Base-by-base conservation (phyloP, 2,329 filamentous ascomycete genomes). In the Fusarium foetens region DNA sequence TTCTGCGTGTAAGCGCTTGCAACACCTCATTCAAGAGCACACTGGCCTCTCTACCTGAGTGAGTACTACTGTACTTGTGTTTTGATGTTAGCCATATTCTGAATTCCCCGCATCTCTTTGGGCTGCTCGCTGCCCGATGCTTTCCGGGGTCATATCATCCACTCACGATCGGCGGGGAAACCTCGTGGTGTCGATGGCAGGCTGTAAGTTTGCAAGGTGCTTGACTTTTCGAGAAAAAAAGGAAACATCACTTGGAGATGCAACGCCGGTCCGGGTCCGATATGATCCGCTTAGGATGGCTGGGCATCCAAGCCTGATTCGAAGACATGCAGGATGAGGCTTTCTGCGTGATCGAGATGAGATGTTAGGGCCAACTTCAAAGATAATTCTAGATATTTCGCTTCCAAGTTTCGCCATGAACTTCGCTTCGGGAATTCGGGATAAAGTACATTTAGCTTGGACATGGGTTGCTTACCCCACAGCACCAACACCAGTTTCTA, bases 401-500 rank as follows among this genome's bases (percentile, higher is more conserved):
- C 35, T 51, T 39, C 41, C 27, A 35, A 25, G n/a, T 19, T 41
- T 41, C 49, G 36, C n/a, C 19, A 14, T 21, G n/a, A 13, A 35
- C n/a, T 51, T 11, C 43, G 19, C 21, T 51, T 52, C 35, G 52
- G 27, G 16, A 23, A 48, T 46, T 58, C 45, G 55, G 53, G 53
- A 43, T 25, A 68, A 14, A 43, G 58, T 58, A 41, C 38, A 25
- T 58, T 51, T 71, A 63, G 64, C 66, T 73, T 48, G 23, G 42
- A 25, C 53, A 21, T 33, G 51, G 68, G 41, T 51, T 49, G 53
- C 71, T 46, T 74, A 76, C 75, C 72, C 71, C 75, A 77, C 74
- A 77, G 67, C 68, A 66, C 73, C 75, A 77, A 72, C 75, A 77
- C 70, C 75, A 76, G 66, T 62, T 65, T 62, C 57, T 68, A 66